Conservation (phyloP, 1,139 yeast genomes). For the Magnusiomyces suaveolens region DNA sequence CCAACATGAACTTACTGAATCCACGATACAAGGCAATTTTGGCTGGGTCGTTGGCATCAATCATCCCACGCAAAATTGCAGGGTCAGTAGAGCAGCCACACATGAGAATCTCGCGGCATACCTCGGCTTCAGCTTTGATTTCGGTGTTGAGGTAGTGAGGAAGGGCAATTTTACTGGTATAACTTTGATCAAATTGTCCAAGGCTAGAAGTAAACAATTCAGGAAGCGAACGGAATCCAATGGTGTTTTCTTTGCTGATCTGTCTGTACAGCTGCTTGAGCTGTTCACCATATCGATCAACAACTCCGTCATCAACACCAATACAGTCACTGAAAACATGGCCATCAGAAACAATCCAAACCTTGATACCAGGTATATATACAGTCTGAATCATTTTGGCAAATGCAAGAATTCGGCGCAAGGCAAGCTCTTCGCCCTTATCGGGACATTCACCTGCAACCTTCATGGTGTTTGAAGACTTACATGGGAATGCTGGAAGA, state of each 20-base stretch:
- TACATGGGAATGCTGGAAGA: conserved; percentile 16
- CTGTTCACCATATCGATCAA: conserved; percentile 12
- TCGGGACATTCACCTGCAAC: conserved; percentile 13
- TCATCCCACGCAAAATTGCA: conserved; percentile 10
- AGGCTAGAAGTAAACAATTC: conserved; percentile 12
- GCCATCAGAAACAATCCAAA: conserved; percentile 16
- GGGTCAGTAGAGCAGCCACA: conserved; percentile 15
- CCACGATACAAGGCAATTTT: conserved; percentile 15
- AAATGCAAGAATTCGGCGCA: conserved; percentile 11
- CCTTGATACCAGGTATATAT: conserved; percentile 14
- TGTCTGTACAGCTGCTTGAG: conserved; percentile 8
- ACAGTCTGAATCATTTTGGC: conserved; percentile 8
- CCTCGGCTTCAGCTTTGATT: conserved; percentile 12
- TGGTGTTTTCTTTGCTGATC: conserved; percentile 10
- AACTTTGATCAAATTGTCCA: conserved; percentile 10
- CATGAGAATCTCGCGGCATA: conserved; percentile 14
- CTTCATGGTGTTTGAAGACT: conserved; percentile 14
- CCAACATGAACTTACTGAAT: conserved; percentile 14
- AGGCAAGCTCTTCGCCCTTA: conserved; percentile 15
- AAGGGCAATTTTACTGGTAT: conserved; percentile 8
- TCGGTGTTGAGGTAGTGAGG: conserved; percentile 12
- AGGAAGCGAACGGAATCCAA: conserved; percentile 13
- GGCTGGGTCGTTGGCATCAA: conserved; percentile 14
- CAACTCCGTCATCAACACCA: conserved; percentile 15
- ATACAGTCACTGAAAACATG: conserved; percentile 16